Conservation (phyloP, 371 early-diverging fungal genomes). For the Amoeboaphelidium protococcarum region DNA sequence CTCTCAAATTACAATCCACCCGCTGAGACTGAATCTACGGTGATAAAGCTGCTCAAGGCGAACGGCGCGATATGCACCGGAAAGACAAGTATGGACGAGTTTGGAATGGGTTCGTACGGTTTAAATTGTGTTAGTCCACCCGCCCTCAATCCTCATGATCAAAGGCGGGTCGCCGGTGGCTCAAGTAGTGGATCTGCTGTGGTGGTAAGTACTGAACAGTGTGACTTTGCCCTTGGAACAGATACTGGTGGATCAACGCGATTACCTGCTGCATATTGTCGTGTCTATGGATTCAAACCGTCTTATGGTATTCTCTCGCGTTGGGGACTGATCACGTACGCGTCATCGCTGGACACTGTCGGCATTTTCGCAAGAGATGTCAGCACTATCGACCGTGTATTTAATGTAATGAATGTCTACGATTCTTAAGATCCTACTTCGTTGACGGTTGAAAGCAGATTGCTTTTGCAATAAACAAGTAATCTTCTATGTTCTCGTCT, state of each 20-base stretch:
- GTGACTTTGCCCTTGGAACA: conserved; percentile 46
- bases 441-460: too few relatives aligned
- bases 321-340: conserved; percentile 61
- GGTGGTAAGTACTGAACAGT: conserved; percentile 52
- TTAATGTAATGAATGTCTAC: not conserved
- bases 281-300: conserved; percentile 76
- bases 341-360: conserved; percentile 63
- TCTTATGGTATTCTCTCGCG: conserved; percentile 64
- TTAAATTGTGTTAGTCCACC: conserved; percentile 1
- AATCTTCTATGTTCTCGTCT: too few relatives aligned
- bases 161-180: conserved; percentile 47
- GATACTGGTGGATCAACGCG: conserved; percentile 88
- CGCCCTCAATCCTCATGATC: conserved; percentile 5
- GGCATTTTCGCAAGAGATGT: conserved; percentile 42
- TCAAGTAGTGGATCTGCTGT: conserved; percentile 82
- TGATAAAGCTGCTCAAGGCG: conserved; percentile 23
- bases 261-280: conserved; percentile 77
- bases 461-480: too few relatives aligned
- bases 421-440: conserved; percentile 3
- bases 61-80: conserved; percentile 43
- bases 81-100: conserved; percentile 88
- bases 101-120: conserved; percentile 93
- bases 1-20: too few relatives aligned
- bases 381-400: conserved; percentile 13
- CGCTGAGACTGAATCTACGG: conserved; percentile 54